A percentile compares a stretch with the other conserved stretches of the same genome.
Conservation (phyloP, 2,329 filamentous ascomycete species). For the Ophiostoma fasciatum region DNA sequence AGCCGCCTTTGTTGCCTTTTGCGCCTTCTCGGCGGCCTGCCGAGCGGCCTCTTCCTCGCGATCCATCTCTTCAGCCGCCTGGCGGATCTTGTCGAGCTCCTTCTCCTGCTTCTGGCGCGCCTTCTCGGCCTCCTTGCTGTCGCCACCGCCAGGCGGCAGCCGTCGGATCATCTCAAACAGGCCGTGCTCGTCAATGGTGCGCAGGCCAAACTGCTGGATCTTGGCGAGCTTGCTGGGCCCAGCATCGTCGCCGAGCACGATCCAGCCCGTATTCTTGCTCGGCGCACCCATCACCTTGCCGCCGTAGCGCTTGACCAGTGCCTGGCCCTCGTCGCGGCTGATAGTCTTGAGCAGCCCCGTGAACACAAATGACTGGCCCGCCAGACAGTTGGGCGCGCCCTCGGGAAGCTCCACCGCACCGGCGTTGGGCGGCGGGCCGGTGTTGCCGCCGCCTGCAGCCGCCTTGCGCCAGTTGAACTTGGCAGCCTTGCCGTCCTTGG, state of each 20-base stretch:
- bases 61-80: conserved; percentile 76
- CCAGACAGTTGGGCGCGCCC: conserved; percentile 78
- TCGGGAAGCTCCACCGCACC: conserved; percentile 59
- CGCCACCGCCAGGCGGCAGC: conserved; percentile 74
- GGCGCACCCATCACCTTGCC: conserved; percentile 78
- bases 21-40: conserved; percentile 36
- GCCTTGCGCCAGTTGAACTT: conserved; percentile 72
- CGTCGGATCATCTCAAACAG: conserved; percentile 71
- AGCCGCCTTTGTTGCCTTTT: conserved; percentile 26
- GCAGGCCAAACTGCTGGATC: conserved; percentile 65
- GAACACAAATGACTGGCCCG: conserved; percentile 85
- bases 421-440: conserved; percentile 47
- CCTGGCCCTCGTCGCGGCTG: conserved; percentile 70
- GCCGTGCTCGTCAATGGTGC: conserved; percentile 88
- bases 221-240: conserved; percentile 86
- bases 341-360: conserved; percentile 74
- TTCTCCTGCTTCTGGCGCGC: conserved; percentile 70
- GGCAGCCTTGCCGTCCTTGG: conserved; percentile 42
- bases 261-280: conserved; percentile 86
- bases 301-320: conserved; percentile 81
- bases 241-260: conserved; percentile 81
- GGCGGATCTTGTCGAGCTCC: conserved; percentile 68
- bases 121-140: conserved; percentile 76
- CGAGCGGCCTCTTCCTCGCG: conserved; percentile 53
- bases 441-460: conserved; percentile 40